A percentile compares a stretch with the other conserved stretches of the same genome.
Conservation (phyloP, 129 eudicot species). For the Chrysanthemum lavandulifolium region DNA sequence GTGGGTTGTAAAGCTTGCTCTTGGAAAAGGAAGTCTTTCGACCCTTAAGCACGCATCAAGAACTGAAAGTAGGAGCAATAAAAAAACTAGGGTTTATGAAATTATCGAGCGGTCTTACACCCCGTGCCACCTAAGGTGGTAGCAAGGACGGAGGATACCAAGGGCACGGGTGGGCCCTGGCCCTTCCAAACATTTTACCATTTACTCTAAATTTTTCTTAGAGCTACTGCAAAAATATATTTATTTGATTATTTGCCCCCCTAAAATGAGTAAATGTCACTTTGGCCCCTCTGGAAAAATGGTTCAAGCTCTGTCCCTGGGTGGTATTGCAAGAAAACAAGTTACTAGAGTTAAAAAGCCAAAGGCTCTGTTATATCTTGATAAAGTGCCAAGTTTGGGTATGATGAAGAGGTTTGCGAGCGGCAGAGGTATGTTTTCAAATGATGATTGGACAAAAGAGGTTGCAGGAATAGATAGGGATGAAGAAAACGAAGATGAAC, state of each 20-base stretch:
- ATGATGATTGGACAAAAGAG: constrained; percentile 53
- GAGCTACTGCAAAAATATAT: no score
- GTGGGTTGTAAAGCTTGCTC: no score
- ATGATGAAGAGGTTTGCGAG: constrained; percentile 68
- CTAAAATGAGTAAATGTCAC: no score
- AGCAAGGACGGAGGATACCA: not conserved
- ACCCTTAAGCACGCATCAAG: not conserved
- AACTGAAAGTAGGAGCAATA: constrained; percentile 32
- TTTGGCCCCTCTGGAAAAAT: no score
- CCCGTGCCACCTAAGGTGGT: not conserved
- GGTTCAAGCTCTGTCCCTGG: no score
- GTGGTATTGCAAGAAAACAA: constrained; percentile 14
- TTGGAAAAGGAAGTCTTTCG: no score
- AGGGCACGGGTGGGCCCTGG: no score
- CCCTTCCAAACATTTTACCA: no score
- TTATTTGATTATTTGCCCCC: no score
- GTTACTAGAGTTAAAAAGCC: constrained; percentile 2
- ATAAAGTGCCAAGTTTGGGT: constrained; percentile 44
- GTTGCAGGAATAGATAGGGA: constrained; percentile 41
- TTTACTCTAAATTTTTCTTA: no score
- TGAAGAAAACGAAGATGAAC: constrained; percentile 49
- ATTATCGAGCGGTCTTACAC: constrained; percentile 11
- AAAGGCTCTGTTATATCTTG: constrained; percentile 18
- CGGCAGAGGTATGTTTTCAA: constrained; percentile 44
- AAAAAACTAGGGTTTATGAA: constrained; percentile 29